A percentile compares a stretch with the other conserved stretches of the same genome.
phyloP scores from a whole-genome alignment of 768 basidiomycete genomes.

The Leccinum arenicola region DNA sequence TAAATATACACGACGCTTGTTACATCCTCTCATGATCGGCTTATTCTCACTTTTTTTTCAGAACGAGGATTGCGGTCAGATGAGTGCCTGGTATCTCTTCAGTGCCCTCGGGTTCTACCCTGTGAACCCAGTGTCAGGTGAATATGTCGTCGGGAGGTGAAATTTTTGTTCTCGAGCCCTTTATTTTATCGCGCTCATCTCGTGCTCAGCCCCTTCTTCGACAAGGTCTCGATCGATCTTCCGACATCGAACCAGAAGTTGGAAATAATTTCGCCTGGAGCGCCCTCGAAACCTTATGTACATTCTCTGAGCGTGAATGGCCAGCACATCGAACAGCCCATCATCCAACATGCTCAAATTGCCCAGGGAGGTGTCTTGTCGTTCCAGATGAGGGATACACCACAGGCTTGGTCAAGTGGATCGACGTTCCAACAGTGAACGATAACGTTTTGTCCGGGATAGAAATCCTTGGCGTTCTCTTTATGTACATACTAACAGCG shows the following conservation, averaged over 20 bases:
- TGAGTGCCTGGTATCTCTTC: conserved; percentile 89
- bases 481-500: neutral
- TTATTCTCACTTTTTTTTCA: conserved; percentile 24
- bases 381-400: conserved; percentile 62
- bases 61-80: conserved; percentile 91
- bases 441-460: neutral
- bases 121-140: conserved; percentile 74
- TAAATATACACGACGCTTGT: conserved; percentile 23
- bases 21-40: neutral
- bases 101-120: conserved; percentile 83
- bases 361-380: conserved; percentile 50
- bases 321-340: conserved; percentile 36
- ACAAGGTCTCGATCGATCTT: conserved; percentile 52
- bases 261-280: conserved; percentile 54
- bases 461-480: neutral
- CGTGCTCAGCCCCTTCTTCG: conserved; percentile 47
- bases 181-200: neutral
- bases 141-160: conserved; percentile 75
- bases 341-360: conserved; percentile 64
- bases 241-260: conserved; percentile 41
- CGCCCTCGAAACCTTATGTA: conserved; percentile 58
- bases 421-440: conserved; percentile 2
- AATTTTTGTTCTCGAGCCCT: conserved; percentile 8
- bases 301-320: conserved; percentile 60
- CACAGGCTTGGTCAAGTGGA: conserved; percentile 41